These are phyloP conservation scores for Amanita brunnescens DNA, from an alignment of 768 basidiomycete species.

Conservation along the genomic window DNA sequence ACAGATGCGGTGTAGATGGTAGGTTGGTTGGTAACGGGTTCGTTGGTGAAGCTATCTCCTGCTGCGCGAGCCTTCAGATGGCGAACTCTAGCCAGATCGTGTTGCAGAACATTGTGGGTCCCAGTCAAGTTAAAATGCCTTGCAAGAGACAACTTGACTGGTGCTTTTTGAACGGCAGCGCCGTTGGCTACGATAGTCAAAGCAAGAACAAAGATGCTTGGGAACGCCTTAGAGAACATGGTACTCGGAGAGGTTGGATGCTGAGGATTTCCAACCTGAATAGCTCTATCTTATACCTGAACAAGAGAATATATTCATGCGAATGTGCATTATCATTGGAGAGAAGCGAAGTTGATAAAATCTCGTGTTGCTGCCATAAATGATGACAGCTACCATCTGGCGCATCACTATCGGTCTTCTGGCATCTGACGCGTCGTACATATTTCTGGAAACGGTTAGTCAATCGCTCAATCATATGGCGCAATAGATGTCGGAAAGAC, in stretches of 20 bases:
- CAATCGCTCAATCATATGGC: no score
- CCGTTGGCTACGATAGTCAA: conserved; percentile 39
- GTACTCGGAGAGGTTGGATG: no score
- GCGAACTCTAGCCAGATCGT: conserved; percentile 42
- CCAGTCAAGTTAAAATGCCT: conserved; percentile 44
- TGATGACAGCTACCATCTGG: neutral
- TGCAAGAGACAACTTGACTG: conserved; percentile 44
- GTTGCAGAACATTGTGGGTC: conserved; percentile 36
- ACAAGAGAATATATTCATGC: no score
- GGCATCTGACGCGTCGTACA: neutral
- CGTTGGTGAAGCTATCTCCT: conserved; percentile 17
- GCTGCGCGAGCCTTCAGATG: conserved; percentile 31
- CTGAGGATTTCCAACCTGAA: no score
- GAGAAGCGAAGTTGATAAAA: no score
- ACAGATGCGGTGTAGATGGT: conserved; percentile 39
- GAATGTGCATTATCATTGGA: no score
- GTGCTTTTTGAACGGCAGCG: conserved; percentile 27
- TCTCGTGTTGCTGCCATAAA: no score
- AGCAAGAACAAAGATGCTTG: conserved; percentile 40
- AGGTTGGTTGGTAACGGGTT: conserved; percentile 27
- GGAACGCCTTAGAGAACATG: conserved; percentile 31
- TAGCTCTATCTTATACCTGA: no score
- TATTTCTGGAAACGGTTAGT: neutral
- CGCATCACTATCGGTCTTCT: neutral
- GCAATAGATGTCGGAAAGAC: no score